These are phyloP conservation scores for Erythrobasidium hasegawianum DNA, from an alignment of 1,284 basidiomycete species.

Conservation along the genomic window DNA sequence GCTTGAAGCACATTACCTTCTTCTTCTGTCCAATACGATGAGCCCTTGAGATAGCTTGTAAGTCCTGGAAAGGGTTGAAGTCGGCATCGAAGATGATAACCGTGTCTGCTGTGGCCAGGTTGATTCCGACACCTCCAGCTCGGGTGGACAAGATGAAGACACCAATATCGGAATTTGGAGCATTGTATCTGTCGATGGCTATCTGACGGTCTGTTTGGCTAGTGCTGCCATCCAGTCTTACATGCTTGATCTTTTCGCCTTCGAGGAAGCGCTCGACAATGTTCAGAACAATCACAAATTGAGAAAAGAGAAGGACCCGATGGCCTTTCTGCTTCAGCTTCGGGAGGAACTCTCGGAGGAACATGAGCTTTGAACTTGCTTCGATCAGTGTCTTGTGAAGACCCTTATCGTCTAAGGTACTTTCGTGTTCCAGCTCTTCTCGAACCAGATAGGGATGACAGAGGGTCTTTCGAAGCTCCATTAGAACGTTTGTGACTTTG, in stretches of 20 bases:
- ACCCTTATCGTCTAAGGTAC: slow-evolving; percentile 58
- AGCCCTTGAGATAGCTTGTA: slow-evolving; percentile 51
- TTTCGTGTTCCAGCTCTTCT: slow-evolving; percentile 70
- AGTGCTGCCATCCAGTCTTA: slow-evolving; percentile 43
- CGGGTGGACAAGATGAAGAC: slow-evolving; percentile 48
- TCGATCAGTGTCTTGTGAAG: slow-evolving; percentile 75
- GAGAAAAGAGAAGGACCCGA: slow-evolving; percentile 45
- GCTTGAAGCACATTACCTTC: slow-evolving; percentile 50
- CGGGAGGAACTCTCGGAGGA: slow-evolving; percentile 46
- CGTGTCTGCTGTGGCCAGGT: slow-evolving; percentile 64
- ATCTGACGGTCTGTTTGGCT: slow-evolving; percentile 29
- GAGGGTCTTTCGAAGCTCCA: slow-evolving; percentile 62
- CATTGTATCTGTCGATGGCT: slow-evolving; percentile 85
- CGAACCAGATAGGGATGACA: slow-evolving; percentile 89
- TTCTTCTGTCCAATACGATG: slow-evolving; percentile 51
- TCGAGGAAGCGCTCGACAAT: slow-evolving; percentile 48
- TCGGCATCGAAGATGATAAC: slow-evolving; percentile 65
- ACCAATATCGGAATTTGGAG: slow-evolving; percentile 64
- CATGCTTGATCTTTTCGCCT: slow-evolving; percentile 46
- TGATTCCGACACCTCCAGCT: slow-evolving; percentile 50
- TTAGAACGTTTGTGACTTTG: slow-evolving; percentile 67
- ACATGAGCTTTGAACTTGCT: slow-evolving; percentile 67
- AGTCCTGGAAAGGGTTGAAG: slow-evolving; percentile 50
- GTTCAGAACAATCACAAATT: slow-evolving; percentile 49
- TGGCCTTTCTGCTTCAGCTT: slow-evolving; percentile 48